Evolutionary conservation across 2,329 filamentous ascomycete genomes (phyloP), one percentile per base, ranked within the genome.

Genomic region (Colletotrichum phormii): DNA sequence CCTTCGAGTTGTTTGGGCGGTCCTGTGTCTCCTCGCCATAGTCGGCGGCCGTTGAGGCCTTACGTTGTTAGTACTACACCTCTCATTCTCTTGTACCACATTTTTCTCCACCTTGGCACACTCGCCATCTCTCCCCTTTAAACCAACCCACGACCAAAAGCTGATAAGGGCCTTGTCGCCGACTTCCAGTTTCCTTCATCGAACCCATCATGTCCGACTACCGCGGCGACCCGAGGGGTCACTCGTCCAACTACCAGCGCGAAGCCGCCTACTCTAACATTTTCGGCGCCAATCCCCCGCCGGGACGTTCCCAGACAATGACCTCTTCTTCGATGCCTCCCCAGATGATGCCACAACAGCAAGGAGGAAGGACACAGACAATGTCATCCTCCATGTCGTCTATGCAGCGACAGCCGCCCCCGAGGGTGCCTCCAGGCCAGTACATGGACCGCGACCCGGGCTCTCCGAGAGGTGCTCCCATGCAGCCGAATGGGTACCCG

Each of bases 221-320:
- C 77, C 87, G 86, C 74, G 85, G 89, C 80, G 83, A 82, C 76
- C 82, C 82, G 63, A 82, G 84, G 69, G 84, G 87, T 76, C 88
- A 89, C 87, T 80, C 85, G 67, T 85, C 86, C 75, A 88, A 88
- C 80, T 88, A 87, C 79, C 94, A 97, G 84, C 93, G 97, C 85
- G 95, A 99, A 90, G 94, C 95, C 77, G 97, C 96, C 76, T 99
- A 97, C 83, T 95, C 94, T 76, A 96, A 96, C 84, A 98, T 98
- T 81, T 99, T 98, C 82, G 97, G 96, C 77, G 92, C 91, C 76
- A 89, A 94, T 76, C 95, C 94, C 75, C 95, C 95, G 59, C 91
- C 94, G 58, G 96, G 96, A 71, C 93, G 97, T 82, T 97, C 95
- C 71, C 95, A 98, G 80, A 98, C 96, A 31, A 98, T 98, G 95